Percentiles rank a stretch among this genome's conserved stretches.
Evolutionary conservation across 2,329 filamentous ascomycete species (phyloP).

Genomic region (Fusarium sp.): DNA sequence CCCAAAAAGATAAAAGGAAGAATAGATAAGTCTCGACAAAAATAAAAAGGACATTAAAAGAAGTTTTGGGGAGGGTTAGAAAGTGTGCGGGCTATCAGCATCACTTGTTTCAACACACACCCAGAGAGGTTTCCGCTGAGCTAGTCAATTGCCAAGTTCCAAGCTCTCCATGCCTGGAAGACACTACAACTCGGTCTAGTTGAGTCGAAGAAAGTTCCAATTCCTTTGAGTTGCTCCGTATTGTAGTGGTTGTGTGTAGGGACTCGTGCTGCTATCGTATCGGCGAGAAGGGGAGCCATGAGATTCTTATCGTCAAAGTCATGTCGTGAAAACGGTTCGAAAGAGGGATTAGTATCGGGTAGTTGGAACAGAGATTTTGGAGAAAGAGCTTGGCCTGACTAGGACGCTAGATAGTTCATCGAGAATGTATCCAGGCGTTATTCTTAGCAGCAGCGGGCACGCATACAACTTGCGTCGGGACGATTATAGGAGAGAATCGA

Average conservation of each 20-base stretch:
- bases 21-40: slow-evolving; percentile 45
- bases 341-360: slow-evolving; percentile 28
- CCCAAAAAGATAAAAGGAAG: slow-evolving; percentile 42
- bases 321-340: slow-evolving; percentile 26
- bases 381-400: slow-evolving; percentile 32
- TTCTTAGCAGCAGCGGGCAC: slow-evolving; percentile 24
- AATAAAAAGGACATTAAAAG: slow-evolving; percentile 45
- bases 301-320: slow-evolving; percentile 34
- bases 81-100: slow-evolving; percentile 26
- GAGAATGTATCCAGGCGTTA: slow-evolving; percentile 25
- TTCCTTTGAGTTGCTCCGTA: slow-evolving; percentile 36
- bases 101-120: slow-evolving; percentile 32
- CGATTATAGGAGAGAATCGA: slow-evolving; percentile 89
- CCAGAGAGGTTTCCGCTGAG: slow-evolving; percentile 18
- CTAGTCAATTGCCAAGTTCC: slow-evolving; percentile 25
- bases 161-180: slow-evolving; percentile 8
- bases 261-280: slow-evolving; percentile 13
- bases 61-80: slow-evolving; percentile 20
- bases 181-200: slow-evolving; percentile 18
- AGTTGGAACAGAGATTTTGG: slow-evolving; percentile 29
- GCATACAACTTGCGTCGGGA: slow-evolving; percentile 2
- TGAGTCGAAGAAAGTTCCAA: slow-evolving; percentile 24
- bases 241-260: slow-evolving; percentile 20
- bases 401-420: slow-evolving; percentile 37
- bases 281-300: slow-evolving; percentile 14